Base-by-base conservation (phyloP, 225 moss, liverwort and hornwort species). In the Neckera pumila region DNA sequence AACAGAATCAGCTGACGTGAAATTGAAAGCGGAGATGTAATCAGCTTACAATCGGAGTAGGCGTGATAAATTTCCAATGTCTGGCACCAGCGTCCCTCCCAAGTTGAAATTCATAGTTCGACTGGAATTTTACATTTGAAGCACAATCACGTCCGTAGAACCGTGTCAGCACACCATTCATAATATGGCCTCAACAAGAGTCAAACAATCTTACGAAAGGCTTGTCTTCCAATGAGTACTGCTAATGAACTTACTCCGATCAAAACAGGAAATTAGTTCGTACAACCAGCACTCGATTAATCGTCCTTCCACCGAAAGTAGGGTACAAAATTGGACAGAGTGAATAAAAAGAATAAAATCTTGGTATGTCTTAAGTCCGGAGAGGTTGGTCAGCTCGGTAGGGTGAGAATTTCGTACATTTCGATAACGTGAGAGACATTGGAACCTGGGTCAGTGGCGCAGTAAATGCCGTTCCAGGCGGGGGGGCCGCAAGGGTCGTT, bases 1-100 rank as follows among this genome's bases (percentile, higher is more conserved):
- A 34, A 65, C 17, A 80, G 57, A 63, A 81, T 64, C 43, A 70
- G 65, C 49, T 74, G 61, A 64, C 76, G 76, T 38, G 31, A 80
- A 74, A 78, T 36, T 54, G 56, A 62, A 18, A 45, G 79, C 53
- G 62, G 74, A 78, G 74, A 59, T 76, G 31, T 34, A 23, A 43
- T 56, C 9, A 64, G 77, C 95, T 95, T 92, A 97, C 96, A 97
- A 88, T 84, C 76, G 89, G 20, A 59, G 58, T 11, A 97, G 84
- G 23, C 59, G 88, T 19, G 92, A 57, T 40, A 97, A 79, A 64
- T 94, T 95, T 84, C 96, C 97, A 36, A 97, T 86, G 26, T 97
- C 94, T 34, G 96, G 90, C 40, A 92, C 93, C 92, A 97, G 89
- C 19, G 88, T 87, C 86, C 97, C 97, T 33, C 86, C 54, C 87